phyloP scores from a whole-genome alignment of 192 early-diverging fungal genomes.

The Backusella macrospora region DNA sequence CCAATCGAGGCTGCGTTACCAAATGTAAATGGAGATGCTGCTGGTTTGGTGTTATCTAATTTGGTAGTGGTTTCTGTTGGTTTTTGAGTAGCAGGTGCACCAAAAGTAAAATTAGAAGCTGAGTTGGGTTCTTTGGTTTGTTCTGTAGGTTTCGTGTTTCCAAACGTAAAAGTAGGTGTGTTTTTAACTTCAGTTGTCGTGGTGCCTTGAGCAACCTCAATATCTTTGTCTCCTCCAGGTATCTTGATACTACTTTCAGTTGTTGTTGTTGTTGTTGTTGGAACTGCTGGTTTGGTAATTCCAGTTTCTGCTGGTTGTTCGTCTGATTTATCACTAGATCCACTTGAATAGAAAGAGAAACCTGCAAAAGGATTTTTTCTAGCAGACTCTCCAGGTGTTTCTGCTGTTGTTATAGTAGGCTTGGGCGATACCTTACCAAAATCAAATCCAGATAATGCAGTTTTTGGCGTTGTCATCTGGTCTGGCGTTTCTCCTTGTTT shows the following conservation, averaged over 20 bases:
- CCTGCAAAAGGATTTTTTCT: neutral
- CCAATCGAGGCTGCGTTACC: neutral
- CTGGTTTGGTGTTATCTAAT: neutral
- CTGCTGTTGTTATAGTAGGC: neutral
- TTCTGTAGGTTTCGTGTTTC: neutral
- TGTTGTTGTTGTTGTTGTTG: neutral
- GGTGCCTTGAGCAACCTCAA: too few species aligned
- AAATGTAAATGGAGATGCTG: neutral
- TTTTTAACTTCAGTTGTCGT: neutral
- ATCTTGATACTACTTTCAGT: too few species aligned
- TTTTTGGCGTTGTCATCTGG: neutral
- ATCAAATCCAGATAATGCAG: neutral
- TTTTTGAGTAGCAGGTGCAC: neutral
- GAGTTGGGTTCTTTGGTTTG: neutral
- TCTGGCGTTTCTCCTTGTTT: neutral
- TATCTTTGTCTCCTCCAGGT: too few species aligned
- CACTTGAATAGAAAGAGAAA: neutral
- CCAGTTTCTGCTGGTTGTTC: neutral
- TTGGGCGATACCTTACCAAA: neutral
- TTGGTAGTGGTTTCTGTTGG: too few species aligned
- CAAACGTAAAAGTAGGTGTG: neutral
- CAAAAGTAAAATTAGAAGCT: neutral
- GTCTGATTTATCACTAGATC: neutral
- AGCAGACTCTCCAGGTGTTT: neutral
- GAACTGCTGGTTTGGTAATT: neutral